These are phyloP conservation scores for Melampsora americana DNA, from an alignment of 1,284 basidiomycete species.

Conservation along the genomic window DNA sequence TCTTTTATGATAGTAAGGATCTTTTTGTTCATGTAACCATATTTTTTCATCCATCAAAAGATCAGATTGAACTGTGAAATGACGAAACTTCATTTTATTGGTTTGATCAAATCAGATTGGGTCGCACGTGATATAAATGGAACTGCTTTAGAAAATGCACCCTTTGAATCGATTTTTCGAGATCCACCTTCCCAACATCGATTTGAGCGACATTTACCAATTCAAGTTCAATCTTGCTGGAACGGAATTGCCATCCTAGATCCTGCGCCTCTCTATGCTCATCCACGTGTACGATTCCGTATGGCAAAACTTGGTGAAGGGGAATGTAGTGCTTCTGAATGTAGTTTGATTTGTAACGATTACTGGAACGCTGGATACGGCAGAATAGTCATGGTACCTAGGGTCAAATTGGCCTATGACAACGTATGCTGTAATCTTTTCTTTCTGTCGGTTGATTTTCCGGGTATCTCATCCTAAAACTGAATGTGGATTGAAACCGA, in stretches of 20 bases:
- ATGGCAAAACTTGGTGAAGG: slow-evolving; percentile 76
- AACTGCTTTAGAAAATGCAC: slow-evolving; percentile 90
- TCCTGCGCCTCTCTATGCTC: slow-evolving; percentile 83
- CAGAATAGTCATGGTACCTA: slow-evolving; percentile 89
- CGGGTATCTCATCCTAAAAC: slow-evolving; percentile 9
- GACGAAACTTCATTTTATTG: neutral
- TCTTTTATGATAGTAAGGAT: slow-evolving; percentile 36
- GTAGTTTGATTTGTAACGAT: slow-evolving; percentile 90
- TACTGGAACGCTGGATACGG: slow-evolving; percentile 69
- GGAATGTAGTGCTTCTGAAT: slow-evolving; percentile 89
- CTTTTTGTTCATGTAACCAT: slow-evolving; percentile 36
- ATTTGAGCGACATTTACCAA: slow-evolving; percentile 82
- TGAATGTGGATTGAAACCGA: slow-evolving; percentile 12
- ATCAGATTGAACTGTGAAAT: neutral
- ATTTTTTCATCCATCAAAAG: neutral
- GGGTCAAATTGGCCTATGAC: slow-evolving; percentile 92
- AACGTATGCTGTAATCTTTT: slow-evolving; percentile 59
- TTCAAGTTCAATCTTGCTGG: slow-evolving; percentile 95
- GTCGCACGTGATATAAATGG: slow-evolving; percentile 95
- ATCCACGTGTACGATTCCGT: slow-evolving; percentile 81
- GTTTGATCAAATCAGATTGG: slow-evolving; percentile 60
- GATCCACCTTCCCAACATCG: slow-evolving; percentile 69
- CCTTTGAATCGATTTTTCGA: slow-evolving; percentile 87
- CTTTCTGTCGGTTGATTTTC: neutral
- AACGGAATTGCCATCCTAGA: slow-evolving; percentile 90